Base-by-base conservation (phyloP, 1,284 basidiomycete species). In the Ganoderma meredithae region DNA sequence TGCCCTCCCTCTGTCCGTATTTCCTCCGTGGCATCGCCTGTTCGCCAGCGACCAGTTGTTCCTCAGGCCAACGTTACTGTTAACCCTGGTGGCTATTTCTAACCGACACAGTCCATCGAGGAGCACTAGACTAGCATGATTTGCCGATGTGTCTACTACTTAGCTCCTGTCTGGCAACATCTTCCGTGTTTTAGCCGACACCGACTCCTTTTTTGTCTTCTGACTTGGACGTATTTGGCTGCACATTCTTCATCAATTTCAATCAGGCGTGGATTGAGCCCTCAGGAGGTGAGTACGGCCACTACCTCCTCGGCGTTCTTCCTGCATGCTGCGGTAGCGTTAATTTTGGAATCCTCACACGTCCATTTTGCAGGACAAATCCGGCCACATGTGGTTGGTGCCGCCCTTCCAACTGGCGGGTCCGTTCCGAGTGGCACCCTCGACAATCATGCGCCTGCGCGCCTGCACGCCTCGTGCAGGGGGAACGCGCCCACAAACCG, bases 401-500 rank as follows among this genome's bases (percentile, higher is more conserved):
- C 39, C 58, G 43, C 58, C 58, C 58, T 39, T 36, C 58, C 36
- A 22, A 13, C 15, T 60, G 22, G n/a, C 36, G 7, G 15, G n/a
- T 15, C 27, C 12, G 58, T 60, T 60, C 58, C 58, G 58, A 39
- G 58, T 60, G 58, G 58, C 58, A 47, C 39, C 9, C 33, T 63
- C 64, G 43, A 68, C 58, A 60, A 39, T 55, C 59, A 60, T 62
- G 69, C 64, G 64, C 64, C 43, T 22, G 36, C 36, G 64, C 67
- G 63, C 62, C 64, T 64, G 61, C 58, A n/a, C 33, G 67, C 70
- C 70, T 69, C 70, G 61, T 70, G 70, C 36, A 49, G 47, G 65
- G 60, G 63, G 53, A 62, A 58, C 60, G 59, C 69, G 66, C 72
- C 72, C 66, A 71, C 71, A 72, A 55, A 59, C 49, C 36, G 64